A percentile compares a stretch with the other conserved stretches of the same genome.
Evolutionary conservation across 257 asterid genomes (phyloP).

Genomic region (Primulina huaijiensis): DNA sequence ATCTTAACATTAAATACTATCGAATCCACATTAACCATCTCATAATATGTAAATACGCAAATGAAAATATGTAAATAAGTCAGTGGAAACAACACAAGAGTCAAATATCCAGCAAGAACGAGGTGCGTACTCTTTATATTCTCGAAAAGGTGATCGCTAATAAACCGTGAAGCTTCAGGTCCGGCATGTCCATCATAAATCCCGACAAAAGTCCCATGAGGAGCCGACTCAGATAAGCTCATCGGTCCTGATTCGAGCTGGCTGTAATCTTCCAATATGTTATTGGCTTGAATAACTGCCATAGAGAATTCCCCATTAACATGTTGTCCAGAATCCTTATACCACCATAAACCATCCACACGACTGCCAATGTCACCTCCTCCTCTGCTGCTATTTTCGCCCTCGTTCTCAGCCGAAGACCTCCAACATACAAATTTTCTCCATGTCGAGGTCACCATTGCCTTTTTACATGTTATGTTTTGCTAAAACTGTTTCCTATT

Average conservation of each 20-base stretch:
- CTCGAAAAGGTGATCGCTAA: conserved; percentile 53
- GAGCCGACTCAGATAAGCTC: conserved; percentile 58
- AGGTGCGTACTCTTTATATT: conserved; percentile 62
- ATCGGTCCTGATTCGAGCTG: conserved; percentile 83
- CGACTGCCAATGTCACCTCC: conserved; percentile 45
- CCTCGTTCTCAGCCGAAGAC: conserved; percentile 39
- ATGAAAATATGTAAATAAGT: not conserved
- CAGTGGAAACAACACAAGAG: not conserved
- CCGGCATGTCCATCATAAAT: conserved; percentile 93
- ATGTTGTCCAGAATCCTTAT: conserved; percentile 66
- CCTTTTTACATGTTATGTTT: conserved; percentile 12
- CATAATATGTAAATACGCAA: not conserved
- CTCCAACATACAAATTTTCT: conserved; percentile 71
- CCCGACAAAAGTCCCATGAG: conserved; percentile 81
- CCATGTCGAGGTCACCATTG: conserved; percentile 65
- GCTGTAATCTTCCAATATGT: conserved; percentile 66
- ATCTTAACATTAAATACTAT: not conserved
- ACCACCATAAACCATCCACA: conserved; percentile 75
- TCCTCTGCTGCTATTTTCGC: conserved; percentile 41
- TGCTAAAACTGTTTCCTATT: conserved; percentile 21
- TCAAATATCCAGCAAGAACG: conserved; percentile 2
- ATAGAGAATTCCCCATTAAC: conserved; percentile 76
- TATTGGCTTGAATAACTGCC: conserved; percentile 84
- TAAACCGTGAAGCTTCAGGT: conserved; percentile 69
- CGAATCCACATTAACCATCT: not conserved